A percentile compares a stretch with the other conserved stretches of the same genome.
Evolutionary conservation across 192 early-diverging fungal genomes (phyloP).

Genomic region (Borealophlyctis nickersoniae): DNA sequence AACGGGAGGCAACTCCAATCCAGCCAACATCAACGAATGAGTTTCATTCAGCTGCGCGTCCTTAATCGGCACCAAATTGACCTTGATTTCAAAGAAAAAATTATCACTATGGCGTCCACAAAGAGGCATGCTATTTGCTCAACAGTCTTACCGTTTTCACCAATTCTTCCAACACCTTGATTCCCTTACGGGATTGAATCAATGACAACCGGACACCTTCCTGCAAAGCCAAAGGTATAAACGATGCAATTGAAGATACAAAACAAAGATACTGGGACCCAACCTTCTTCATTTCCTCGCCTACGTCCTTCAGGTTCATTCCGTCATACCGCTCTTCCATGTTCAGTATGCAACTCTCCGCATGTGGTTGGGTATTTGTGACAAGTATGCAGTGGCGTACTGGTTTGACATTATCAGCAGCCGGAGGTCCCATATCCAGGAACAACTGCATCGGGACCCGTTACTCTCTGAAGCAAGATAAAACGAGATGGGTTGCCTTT

Average conservation of each 20-base stretch:
- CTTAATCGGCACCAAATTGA: not conserved
- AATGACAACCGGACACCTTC: constrained; percentile 16
- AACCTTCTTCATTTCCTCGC: constrained; percentile 51
- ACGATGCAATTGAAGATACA: not conserved
- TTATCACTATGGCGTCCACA: no score
- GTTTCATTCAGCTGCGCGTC: not conserved
- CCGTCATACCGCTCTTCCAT: constrained; percentile 51
- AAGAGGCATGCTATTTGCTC: no score
- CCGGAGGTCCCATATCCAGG: no score
- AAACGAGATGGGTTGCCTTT: no score
- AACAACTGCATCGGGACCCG: no score
- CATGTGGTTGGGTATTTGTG: constrained; percentile 46
- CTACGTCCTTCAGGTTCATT: constrained; percentile 38
- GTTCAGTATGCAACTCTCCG: constrained; percentile 45
- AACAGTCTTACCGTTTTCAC: constrained; percentile 1
- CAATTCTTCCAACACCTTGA: constrained; percentile 19
- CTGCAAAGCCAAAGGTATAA: not conserved
- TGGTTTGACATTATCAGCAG: no score
- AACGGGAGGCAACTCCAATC: not conserved
- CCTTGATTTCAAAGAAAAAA: no score
- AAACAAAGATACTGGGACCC: not conserved
- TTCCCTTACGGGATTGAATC: constrained; percentile 12
- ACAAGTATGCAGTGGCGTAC: constrained; percentile 50
- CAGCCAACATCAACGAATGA: not conserved
- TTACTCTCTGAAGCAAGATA: no score